Evolutionary conservation across 345 rosid genomes (phyloP).

Genomic region (Euphorbia lathyris): DNA sequence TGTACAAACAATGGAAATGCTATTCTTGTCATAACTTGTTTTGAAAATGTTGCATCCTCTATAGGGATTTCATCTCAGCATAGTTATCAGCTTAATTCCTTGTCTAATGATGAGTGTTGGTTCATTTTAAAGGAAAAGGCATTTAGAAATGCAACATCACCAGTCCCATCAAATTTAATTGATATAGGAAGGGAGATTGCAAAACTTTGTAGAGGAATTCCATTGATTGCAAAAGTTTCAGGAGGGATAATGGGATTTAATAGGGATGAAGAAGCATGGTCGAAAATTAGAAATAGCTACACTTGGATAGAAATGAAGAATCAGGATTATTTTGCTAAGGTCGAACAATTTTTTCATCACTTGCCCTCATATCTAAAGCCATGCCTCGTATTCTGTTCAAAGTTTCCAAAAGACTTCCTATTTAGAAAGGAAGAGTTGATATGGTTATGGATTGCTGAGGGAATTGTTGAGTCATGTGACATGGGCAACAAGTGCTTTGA

Average conservation of each 20-base stretch:
- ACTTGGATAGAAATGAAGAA: background rate
- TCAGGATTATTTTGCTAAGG: background rate
- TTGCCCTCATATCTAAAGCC: background rate
- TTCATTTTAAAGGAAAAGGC: constrained; percentile 13
- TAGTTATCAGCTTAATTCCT: background rate
- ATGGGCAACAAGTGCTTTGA: constrained; percentile 20
- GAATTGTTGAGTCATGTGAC: background rate
- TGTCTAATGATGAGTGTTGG: constrained; percentile 20
- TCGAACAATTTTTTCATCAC: constrained; percentile 5
- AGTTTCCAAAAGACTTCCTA: background rate
- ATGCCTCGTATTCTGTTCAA: constrained; percentile 10
- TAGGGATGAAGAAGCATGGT: constrained; percentile 4
- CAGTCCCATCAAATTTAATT: background rate
- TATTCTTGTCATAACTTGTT: constrained; percentile 19
- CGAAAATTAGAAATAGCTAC: constrained; percentile 4
- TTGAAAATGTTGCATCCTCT: background rate
- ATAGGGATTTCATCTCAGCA: background rate
- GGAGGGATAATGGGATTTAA: background rate
- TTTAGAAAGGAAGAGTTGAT: background rate
- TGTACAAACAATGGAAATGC: background rate
- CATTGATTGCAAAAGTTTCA: constrained; percentile 10
- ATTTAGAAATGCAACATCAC: background rate
- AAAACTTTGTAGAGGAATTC: constrained; percentile 18
- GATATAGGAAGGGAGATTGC: constrained; percentile 21
- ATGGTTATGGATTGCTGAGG: constrained; percentile 9